phyloP scores from a whole-genome alignment of 1,284 basidiomycete species.

The Macrocybe sp. region DNA sequence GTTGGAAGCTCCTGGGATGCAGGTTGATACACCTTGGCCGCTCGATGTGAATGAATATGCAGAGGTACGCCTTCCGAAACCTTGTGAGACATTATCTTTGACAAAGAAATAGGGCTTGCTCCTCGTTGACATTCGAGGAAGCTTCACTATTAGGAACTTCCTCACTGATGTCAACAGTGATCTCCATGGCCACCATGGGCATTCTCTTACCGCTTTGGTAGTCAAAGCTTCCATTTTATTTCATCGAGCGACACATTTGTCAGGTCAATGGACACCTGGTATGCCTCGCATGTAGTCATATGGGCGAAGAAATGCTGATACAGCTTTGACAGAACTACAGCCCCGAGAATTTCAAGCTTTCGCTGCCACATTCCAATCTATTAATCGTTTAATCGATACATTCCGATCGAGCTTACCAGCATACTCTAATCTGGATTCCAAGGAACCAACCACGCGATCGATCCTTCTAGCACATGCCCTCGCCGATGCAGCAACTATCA shows the following conservation, averaged over 20 bases:
- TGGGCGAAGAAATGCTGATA: slow-evolving; percentile 6
- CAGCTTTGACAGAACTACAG: slow-evolving; percentile 27
- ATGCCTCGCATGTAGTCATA: slow-evolving; percentile 11
- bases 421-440: slow-evolving; percentile 22
- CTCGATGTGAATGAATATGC: slow-evolving; percentile 40
- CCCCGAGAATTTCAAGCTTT: slow-evolving; percentile 31
- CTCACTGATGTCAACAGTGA: slow-evolving; percentile 20
- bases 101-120: slow-evolving; percentile 23
- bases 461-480: slow-evolving; percentile 35
- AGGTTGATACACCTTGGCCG: slow-evolving; percentile 57
- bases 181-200: slow-evolving; percentile 12
- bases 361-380: slow-evolving; percentile 31
- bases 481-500: slow-evolving; percentile 36
- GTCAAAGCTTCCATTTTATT: slow-evolving; percentile 37
- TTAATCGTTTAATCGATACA: slow-evolving; percentile 34
- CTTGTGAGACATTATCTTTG: slow-evolving; percentile 2
- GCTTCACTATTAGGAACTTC: slow-evolving; percentile 32
- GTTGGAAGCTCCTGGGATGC: slow-evolving; percentile 39
- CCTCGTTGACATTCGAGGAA: slow-evolving; percentile 26
- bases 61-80: slow-evolving; percentile 29
- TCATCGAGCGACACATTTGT: slow-evolving; percentile 35
- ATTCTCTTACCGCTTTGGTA: slow-evolving; percentile 25
- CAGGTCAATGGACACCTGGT: slow-evolving; percentile 38
- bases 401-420: slow-evolving; percentile 30
- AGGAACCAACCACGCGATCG: slow-evolving; percentile 27